Conservation (phyloP, 306 rosid species). For the Prunus armeniaca region DNA sequence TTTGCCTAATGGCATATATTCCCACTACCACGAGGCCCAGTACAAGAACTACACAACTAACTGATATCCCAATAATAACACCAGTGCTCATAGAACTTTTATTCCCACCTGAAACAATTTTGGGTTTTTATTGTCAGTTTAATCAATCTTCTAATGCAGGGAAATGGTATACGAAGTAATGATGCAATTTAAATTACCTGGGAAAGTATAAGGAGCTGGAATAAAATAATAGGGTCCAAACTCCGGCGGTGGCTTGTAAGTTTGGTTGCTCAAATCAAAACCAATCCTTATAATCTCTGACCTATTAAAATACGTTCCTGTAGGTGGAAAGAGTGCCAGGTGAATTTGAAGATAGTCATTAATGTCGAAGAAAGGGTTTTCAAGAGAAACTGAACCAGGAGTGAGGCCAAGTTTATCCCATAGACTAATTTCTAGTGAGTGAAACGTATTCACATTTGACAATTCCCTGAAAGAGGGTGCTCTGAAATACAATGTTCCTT, state of each 20-base stretch:
- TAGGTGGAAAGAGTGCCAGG: conserved; percentile 74
- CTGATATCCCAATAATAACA: conserved; percentile 49
- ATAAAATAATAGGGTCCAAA: conserved; percentile 82
- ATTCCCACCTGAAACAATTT: conserved; percentile 38
- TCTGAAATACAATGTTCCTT: conserved; percentile 75
- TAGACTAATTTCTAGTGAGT: conserved; percentile 63
- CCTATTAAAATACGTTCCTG: conserved; percentile 59
- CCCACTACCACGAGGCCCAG: conserved; percentile 64
- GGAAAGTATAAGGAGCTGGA: conserved; percentile 67
- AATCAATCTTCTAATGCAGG: not conserved
- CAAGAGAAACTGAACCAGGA: conserved; percentile 80
- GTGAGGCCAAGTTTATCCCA: conserved; percentile 62
- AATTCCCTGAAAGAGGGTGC: conserved; percentile 77
- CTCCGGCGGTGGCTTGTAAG: conserved; percentile 67
- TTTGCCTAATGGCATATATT: conserved; percentile 69
- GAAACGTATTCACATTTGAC: conserved; percentile 50
- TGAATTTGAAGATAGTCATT: conserved; percentile 84
- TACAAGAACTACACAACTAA: conserved; percentile 55
- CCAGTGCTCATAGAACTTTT: conserved; percentile 47
- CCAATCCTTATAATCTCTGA: conserved; percentile 79
- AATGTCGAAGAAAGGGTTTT: conserved; percentile 65
- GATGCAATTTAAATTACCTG: conserved; percentile 45
- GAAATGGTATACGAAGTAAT: not conserved
- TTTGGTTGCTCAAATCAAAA: conserved; percentile 74
- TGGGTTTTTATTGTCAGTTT: conserved; percentile 26